A percentile compares a stretch with the other conserved stretches of the same genome.
phyloP scores from a whole-genome alignment of 2,329 filamentous ascomycete species.

The Xylaria hypoxylon region DNA sequence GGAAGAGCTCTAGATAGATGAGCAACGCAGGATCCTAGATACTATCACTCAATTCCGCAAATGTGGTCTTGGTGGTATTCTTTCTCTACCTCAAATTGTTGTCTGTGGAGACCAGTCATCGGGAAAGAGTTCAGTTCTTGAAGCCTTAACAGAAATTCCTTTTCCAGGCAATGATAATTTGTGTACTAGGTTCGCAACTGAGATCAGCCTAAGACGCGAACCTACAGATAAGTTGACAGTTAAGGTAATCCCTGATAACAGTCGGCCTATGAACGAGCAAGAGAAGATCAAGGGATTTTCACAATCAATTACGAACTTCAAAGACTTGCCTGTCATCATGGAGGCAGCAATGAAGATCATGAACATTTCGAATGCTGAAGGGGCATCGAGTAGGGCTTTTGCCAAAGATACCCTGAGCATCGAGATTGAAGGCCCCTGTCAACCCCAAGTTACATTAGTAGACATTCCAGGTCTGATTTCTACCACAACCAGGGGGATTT shows the following conservation, averaged over 20 bases:
- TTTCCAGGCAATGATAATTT: slow-evolving; percentile 65
- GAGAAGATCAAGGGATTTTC: slow-evolving; percentile 17
- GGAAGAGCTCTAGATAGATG: slow-evolving; percentile 25
- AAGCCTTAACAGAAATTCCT: slow-evolving; percentile 65
- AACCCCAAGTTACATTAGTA: slow-evolving; percentile 43
- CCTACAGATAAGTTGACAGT: slow-evolving; percentile 38
- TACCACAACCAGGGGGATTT: slow-evolving; percentile 42
- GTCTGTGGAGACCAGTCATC: slow-evolving; percentile 67
- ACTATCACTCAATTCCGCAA: slow-evolving; percentile 21
- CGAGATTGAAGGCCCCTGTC: slow-evolving; percentile 31
- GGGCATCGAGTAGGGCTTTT: slow-evolving; percentile 3
- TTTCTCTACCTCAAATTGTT: slow-evolving; percentile 59
- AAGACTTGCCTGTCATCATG: slow-evolving; percentile 24
- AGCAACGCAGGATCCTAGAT: slow-evolving; percentile 25
- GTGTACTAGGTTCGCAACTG: slow-evolving; percentile 68
- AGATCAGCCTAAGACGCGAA: slow-evolving; percentile 60
- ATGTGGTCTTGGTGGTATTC: slow-evolving; percentile 15
- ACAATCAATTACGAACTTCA: slow-evolving; percentile 26
- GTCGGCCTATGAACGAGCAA: slow-evolving; percentile 1
- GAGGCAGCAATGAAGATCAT: slow-evolving; percentile 12
- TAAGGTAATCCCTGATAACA: slow-evolving; percentile 28
- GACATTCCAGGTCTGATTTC: slow-evolving; percentile 52
- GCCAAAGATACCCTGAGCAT: slow-evolving; percentile 32
- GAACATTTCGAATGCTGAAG: slow-evolving; percentile 8
- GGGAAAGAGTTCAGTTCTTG: slow-evolving; percentile 69